These are phyloP conservation scores for Beauveria medogensis DNA, from an alignment of 2,329 filamentous ascomycete species.

Conservation along the genomic window DNA sequence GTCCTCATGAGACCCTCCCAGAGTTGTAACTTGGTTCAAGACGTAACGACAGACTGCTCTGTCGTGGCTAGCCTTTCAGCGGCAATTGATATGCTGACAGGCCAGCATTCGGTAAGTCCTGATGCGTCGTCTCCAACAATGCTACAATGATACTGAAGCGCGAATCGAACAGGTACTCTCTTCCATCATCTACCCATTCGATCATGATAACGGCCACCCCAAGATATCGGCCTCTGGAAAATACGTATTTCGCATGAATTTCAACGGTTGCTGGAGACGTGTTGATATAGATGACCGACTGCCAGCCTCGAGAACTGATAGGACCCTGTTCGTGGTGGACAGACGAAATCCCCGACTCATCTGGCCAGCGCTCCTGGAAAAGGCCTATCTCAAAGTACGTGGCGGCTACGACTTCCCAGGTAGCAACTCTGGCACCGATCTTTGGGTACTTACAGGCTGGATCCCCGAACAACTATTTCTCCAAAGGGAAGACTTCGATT, in stretches of 20 bases:
- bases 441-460: constrained; percentile 92
- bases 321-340: constrained; percentile 81
- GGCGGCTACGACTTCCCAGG: constrained; percentile 97
- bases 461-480: constrained; percentile 93
- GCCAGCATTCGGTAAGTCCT: constrained; percentile 54
- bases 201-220: constrained; percentile 49
- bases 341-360: constrained; percentile 71
- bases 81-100: constrained; percentile 59
- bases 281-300: constrained; percentile 86
- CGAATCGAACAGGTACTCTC: constrained; percentile 50
- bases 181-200: constrained; percentile 68
- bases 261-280: constrained; percentile 86
- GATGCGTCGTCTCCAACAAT: background rate
- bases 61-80: constrained; percentile 94
- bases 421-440: constrained; percentile 91
- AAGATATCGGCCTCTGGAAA: constrained; percentile 69
- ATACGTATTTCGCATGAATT: constrained; percentile 87
- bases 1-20: constrained; percentile 48
- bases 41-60: constrained; percentile 92
- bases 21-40: constrained; percentile 80
- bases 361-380: constrained; percentile 91
- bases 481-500: constrained; percentile 71
- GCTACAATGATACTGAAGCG: background rate
- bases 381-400: constrained; percentile 90
- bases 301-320: constrained; percentile 64